Evolutionary conservation across 441 rosid genomes (phyloP).

Genomic region (Jatropha podagrica): DNA sequence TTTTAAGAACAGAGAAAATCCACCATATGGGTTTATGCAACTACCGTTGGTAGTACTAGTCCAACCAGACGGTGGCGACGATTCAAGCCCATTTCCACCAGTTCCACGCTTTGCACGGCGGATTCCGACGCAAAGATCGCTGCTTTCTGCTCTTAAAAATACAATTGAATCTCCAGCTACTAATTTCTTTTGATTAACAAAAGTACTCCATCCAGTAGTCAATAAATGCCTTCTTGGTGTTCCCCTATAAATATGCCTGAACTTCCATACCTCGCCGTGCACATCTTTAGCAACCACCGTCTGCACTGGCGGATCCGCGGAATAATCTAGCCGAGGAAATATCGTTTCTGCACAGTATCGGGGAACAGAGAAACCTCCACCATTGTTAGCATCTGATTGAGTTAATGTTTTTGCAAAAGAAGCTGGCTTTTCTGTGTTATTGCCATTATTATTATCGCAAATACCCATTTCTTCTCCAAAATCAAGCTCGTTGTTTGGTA

Average conservation of each 20-base stretch:
- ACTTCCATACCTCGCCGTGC: slow-evolving; percentile 92
- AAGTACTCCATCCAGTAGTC: slow-evolving; percentile 98
- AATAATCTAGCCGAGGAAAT: slow-evolving; percentile 82
- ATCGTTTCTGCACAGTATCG: slow-evolving; percentile 97
- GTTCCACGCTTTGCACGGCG: slow-evolving; percentile 80
- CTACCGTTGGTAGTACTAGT: slow-evolving; percentile 32
- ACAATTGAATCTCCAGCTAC: slow-evolving; percentile 98
- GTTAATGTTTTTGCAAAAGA: slow-evolving; percentile 95
- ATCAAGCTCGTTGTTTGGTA: slow-evolving; percentile 21
- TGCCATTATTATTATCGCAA: slow-evolving; percentile 23
- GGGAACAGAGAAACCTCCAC: slow-evolving; percentile 99
- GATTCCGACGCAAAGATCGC: slow-evolving; percentile 91
- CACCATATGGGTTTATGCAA: slow-evolving; percentile 30
- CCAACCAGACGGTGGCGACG: slow-evolving; percentile 49
- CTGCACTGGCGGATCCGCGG: slow-evolving; percentile 95
- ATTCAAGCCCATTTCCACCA: slow-evolving; percentile 63
- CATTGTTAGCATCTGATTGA: slow-evolving; percentile 97
- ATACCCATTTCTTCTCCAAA: slow-evolving; percentile 32
- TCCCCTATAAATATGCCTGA: slow-evolving; percentile 94
- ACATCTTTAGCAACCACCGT: slow-evolving; percentile 86
- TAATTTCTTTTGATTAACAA: slow-evolving; percentile 96
- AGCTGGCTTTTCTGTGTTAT: slow-evolving; percentile 53
- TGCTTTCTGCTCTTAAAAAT: slow-evolving; percentile 73
- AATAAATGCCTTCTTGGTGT: slow-evolving; percentile 93
- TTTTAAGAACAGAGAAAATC: slow-evolving; percentile 49